Evolutionary conservation across 225 moss, liverwort and hornwort genomes (phyloP), one percentile per base, ranked within the genome.

Genomic region (Sphagnum contortum): DNA sequence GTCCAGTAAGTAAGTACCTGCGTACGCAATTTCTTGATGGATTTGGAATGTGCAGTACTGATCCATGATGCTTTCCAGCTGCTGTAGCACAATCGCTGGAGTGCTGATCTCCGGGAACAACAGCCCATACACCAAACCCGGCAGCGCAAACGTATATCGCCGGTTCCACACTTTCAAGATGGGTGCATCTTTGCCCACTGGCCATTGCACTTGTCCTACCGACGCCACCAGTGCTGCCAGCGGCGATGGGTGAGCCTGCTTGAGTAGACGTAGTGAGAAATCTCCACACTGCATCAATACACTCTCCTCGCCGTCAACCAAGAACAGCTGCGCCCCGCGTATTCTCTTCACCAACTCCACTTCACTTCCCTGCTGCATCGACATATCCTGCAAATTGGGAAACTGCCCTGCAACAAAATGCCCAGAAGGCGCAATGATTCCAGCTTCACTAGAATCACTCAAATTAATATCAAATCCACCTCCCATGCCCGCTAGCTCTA

Each of bases 161-260:
- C 81, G 69, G 48, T 75, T 81, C 55, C 85, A 89, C 48, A 94
- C 75, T 52, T 82, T 85, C 9, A 94, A 61, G 3, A 79, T 83
- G 0, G 91, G 94, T 2, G 83, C 94, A 48, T 94, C 94, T 61
- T 88, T 89, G 2, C 91, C 91, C 1, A 94, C 72, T 2, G 94
- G 94, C 94, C 94, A 94, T 49, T 94, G 89, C 6, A 94, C 80
- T 66, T 91, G 87, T 4, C 86, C 87, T 2, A 94, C 91, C 61
- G 54, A 83, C 0, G 91, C 94, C 5, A 94, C 83, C 48, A 89
- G 63, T 4, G 83, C 83, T 10, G 91, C 94, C 9, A 94, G 58
- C 0, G 83, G 83, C 3, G 89, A 87, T 29, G 29, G 29, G 49
- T 79, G 70, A 4, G 80, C 45, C 69, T 94, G 94, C 61, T 87